A percentile compares a stretch with the other conserved stretches of the same genome.
Conservation (phyloP, 345 rosid genomes). For the Syzygium grande region DNA sequence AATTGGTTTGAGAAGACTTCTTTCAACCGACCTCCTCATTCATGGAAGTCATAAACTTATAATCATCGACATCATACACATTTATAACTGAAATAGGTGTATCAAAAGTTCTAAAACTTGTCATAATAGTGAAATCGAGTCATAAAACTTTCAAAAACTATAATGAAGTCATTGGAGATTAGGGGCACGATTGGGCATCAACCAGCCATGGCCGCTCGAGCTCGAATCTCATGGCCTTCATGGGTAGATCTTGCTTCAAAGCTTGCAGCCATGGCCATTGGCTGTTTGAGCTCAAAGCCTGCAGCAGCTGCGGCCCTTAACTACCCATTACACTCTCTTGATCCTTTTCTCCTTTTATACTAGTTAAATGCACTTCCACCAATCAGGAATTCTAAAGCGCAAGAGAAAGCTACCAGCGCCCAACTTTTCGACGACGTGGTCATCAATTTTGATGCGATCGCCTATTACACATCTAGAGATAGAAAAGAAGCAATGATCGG, state of each 20-base stretch:
- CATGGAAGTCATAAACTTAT: background rate
- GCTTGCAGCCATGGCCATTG: too few relatives aligned
- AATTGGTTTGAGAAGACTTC: background rate
- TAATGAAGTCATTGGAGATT: rapidly evolving
- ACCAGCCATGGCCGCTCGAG: too few relatives aligned
- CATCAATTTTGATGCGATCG: background rate
- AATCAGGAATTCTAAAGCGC: background rate
- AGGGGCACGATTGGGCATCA: too few relatives aligned
- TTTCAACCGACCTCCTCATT: background rate
- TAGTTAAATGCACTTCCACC: background rate
- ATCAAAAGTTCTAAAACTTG: background rate
- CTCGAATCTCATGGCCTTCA: too few relatives aligned
- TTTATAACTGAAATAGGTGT: background rate
- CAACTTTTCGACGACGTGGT: background rate
- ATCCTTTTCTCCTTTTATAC: background rate
- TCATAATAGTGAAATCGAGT: rapidly evolving
- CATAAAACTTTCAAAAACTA: rapidly evolving
- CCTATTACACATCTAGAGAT: background rate
- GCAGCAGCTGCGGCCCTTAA: too few relatives aligned
- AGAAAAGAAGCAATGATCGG: background rate
- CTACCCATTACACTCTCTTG: background rate
- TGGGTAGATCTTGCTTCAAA: too few relatives aligned
- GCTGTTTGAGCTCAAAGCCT: too few relatives aligned
- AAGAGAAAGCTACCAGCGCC: background rate
- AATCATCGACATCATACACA: background rate